Evolutionary conservation across 805 yeast genomes (phyloP).

Genomic region (Lachancea waltii): DNA sequence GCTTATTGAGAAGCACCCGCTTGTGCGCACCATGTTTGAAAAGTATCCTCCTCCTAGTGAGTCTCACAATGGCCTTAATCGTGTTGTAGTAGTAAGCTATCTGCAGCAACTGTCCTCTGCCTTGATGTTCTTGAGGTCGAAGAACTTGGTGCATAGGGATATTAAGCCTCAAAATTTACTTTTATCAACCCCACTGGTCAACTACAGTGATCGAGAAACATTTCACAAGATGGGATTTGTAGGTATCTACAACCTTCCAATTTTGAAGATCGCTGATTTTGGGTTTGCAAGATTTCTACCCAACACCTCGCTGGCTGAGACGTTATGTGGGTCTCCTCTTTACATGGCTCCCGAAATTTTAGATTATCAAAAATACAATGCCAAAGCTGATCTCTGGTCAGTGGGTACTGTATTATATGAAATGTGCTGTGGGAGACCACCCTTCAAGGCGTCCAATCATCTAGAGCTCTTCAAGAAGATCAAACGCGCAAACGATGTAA

Average conservation of each 20-base stretch:
- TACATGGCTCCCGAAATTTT: constrained; percentile 99
- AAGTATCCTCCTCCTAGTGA: constrained; percentile 76
- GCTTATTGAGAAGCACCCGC: constrained; percentile 67
- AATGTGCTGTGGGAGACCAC: constrained; percentile 95
- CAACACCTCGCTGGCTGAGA: constrained; percentile 89
- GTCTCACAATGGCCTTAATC: constrained; percentile 71
- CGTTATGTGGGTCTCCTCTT: constrained; percentile 93
- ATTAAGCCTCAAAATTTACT: constrained; percentile 79
- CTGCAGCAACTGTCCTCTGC: constrained; percentile 83
- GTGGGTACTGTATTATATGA: constrained; percentile 95
- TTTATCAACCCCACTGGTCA: constrained; percentile 71
- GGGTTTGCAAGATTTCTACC: constrained; percentile 96
- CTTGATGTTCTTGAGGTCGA: constrained; percentile 69
- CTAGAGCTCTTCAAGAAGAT: constrained; percentile 82
- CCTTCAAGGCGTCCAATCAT: constrained; percentile 90
- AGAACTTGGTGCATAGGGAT: constrained; percentile 86
- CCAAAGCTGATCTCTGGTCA: constrained; percentile 97
- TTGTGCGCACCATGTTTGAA: constrained; percentile 65
- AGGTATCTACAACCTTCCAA: constrained; percentile 85
- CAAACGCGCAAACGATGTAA: constrained; percentile 71
- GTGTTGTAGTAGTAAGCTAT: constrained; percentile 73
- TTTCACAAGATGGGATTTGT: constrained; percentile 54
- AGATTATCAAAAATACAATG: constrained; percentile 90
- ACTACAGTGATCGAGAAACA: constrained; percentile 41
- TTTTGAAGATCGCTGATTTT: constrained; percentile 91